Evolutionary conservation across 2,329 filamentous ascomycete genomes (phyloP), one percentile per base, ranked within the genome.

Genomic region (Emmonsia crescens): DNA sequence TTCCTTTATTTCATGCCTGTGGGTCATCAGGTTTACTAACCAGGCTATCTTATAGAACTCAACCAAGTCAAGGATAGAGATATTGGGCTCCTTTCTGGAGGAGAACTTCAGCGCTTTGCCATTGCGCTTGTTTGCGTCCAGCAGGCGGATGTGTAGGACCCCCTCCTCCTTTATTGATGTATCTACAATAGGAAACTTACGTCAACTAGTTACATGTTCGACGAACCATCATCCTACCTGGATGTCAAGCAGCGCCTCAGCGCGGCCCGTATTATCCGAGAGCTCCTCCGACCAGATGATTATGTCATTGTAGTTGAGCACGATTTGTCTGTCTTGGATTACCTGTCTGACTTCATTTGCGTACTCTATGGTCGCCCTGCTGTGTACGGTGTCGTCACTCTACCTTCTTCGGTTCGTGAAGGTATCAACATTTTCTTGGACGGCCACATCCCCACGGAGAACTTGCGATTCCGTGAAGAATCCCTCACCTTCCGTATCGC

Each of bases 401-500:
- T 97, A 27, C 94, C 94, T 58, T 84, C 94, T 71, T 97, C 94
- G 3, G 94, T 99, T 63, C 91, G 94, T 73, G 94, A 99, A 84
- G 94, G 92, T 77, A 96, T 97, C 86, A 97, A 96, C 75, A 96
- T 97, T 75, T 99, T 97, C 86, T 82, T 99, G 61, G 94, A 99
- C 71, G 94, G 94, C 67, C 91, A 97, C 77, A 96, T 97, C 63
- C 94, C 94, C 24, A 97, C 94, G 1, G 94, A 99, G 80, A 99
- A 99, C 79, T 78, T 99, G 79, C 91, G 94, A 70, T 97, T 99
- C 88, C 89, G 94, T 71, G 92, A 97, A 62, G 94, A 99, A 74
- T 96, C 91, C 62, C 81, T 99, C 65, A 94, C 93, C 57, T 99
- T 99, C 86, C 89, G 92, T 69, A 89, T 97, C 65, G 85, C 89